A percentile compares a stretch with the other conserved stretches of the same genome.
Evolutionary conservation across 768 basidiomycete species (phyloP).

Genomic region (Strobilomyces dryophilus): DNA sequence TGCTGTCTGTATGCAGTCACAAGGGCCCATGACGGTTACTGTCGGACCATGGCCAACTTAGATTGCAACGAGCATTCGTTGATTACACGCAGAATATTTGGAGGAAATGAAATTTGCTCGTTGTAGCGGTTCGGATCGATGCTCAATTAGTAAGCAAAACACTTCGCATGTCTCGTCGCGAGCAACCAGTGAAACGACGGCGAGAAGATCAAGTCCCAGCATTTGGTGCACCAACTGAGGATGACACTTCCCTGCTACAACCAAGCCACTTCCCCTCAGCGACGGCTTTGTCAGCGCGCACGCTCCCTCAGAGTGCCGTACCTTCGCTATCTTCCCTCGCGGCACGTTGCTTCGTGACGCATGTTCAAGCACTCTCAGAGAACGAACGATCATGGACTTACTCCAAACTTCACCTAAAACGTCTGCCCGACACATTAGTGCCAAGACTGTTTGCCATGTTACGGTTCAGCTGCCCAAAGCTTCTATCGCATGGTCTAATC

Average conservation of each 20-base stretch:
- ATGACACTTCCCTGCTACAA: constrained; percentile 37
- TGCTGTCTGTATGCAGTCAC: neutral
- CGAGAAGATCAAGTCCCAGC: constrained; percentile 11
- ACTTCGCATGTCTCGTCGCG: constrained; percentile 15
- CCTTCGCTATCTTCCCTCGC: constrained; percentile 49
- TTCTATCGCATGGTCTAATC: constrained; percentile 53
- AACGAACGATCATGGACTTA: constrained; percentile 37
- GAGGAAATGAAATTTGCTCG: no score
- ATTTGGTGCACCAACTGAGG: constrained; percentile 44
- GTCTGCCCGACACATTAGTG: constrained; percentile 49
- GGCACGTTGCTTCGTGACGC: constrained; percentile 46
- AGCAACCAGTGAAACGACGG: constrained; percentile 14
- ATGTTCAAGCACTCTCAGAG: constrained; percentile 38
- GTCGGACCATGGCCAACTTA: no score
- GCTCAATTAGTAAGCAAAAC: no score
- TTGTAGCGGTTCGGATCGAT: no score
- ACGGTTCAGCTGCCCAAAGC: constrained; percentile 43
- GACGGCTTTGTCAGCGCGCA: constrained; percentile 46
- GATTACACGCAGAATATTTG: no score
- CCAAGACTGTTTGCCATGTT: constrained; percentile 51
- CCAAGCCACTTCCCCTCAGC: constrained; percentile 44
- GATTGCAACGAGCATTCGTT: no score
- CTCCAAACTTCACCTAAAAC: constrained; percentile 38
- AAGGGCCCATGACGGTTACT: neutral
- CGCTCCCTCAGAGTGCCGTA: constrained; percentile 30